These are phyloP conservation scores for Diaporthe sp. DNA, from an alignment of 2,329 filamentous ascomycete species.

Conservation along the genomic window DNA sequence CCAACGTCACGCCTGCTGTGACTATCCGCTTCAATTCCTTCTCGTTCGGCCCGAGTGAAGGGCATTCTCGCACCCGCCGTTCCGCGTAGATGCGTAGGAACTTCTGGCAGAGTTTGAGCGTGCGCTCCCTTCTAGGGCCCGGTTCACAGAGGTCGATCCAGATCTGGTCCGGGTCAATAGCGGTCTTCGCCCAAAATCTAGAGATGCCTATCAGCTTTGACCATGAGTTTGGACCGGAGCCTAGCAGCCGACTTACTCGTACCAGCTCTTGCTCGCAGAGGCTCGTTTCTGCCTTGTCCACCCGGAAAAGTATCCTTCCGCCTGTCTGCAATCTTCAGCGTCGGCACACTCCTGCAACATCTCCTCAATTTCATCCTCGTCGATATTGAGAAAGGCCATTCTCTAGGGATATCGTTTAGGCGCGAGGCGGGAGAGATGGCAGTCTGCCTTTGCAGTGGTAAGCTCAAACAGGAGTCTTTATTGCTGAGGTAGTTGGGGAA, in stretches of 20 bases:
- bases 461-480: neutral
- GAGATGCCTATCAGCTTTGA: neutral
- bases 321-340: neutral
- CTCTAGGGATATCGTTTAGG: neutral
- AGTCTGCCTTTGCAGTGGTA: neutral
- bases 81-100: too few species aligned
- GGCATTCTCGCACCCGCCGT: too few species aligned
- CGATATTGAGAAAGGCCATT: slow-evolving; percentile 8
- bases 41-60: neutral
- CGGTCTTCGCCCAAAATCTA: neutral
- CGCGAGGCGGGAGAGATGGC: neutral
- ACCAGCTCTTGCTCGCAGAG: neutral
- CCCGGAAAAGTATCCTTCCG: neutral
- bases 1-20: neutral
- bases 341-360: slow-evolving; percentile 3
- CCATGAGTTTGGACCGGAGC: neutral
- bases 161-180: slow-evolving; percentile 13
- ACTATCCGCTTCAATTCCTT: slow-evolving; percentile 6
- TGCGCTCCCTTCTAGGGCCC: neutral
- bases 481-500: neutral
- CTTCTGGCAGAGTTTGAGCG: neutral
- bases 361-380: slow-evolving; percentile 4
- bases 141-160: slow-evolving; percentile 19
- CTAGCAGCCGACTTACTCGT: slow-evolving; percentile 11
- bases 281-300: neutral